phyloP scores from a whole-genome alignment of 2,329 filamentous ascomycete genomes.

The Sclerotinia spermophila region DNA sequence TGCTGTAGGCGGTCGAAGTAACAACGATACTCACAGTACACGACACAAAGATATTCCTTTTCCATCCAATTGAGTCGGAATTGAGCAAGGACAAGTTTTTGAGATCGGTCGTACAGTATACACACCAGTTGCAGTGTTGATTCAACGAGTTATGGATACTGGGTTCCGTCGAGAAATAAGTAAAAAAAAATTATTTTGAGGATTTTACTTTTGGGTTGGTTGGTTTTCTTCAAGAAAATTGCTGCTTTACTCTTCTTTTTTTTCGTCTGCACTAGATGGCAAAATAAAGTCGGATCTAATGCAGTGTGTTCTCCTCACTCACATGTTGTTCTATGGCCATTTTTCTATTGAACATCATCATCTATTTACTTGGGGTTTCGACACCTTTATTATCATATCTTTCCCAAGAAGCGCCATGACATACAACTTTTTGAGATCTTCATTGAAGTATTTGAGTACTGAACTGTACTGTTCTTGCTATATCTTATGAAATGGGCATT shows the following conservation, averaged over 20 bases:
- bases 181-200: constrained; percentile 15
- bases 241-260: constrained; percentile 31
- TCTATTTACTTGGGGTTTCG: neutral
- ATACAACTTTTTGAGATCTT: constrained; percentile 12
- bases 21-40: constrained; percentile 7
- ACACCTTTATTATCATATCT: constrained; percentile 6
- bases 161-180: constrained; percentile 20
- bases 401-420: constrained; percentile 12
- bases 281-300: constrained; percentile 36
- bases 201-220: constrained; percentile 24
- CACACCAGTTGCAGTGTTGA: neutral
- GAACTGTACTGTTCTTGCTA: neutral
- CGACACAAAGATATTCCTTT: neutral
- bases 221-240: constrained; percentile 27
- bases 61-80: neutral
- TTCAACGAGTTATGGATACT: constrained; percentile 19
- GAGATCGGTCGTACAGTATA: neutral
- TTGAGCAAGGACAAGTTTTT: neutral
- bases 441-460: neutral
- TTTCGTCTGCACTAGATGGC: constrained; percentile 36
- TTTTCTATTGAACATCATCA: constrained; percentile 10
- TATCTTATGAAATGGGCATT: neutral
- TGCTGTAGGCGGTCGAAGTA: constrained; percentile 22
- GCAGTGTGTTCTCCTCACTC: constrained; percentile 28
- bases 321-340: constrained; percentile 25